Conservation (phyloP, 2,329 filamentous ascomycete genomes). For the Botrytis hyacinthi region DNA sequence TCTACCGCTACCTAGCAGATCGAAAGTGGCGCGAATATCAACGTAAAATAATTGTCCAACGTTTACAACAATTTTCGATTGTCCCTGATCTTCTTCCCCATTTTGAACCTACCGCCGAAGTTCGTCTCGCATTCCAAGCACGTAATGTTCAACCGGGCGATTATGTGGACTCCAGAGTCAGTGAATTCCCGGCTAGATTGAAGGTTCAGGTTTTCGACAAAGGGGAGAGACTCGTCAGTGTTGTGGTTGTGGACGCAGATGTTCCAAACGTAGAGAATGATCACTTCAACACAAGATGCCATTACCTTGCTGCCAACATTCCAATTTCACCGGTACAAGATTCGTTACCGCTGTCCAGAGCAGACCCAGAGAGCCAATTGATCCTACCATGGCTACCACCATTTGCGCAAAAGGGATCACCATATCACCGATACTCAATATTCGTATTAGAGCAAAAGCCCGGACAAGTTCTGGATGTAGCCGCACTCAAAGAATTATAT, state of each 20-base stretch:
- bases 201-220: conserved; percentile 82
- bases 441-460: conserved; percentile 79
- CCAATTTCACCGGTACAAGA: conserved; percentile 59
- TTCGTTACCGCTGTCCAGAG: conserved; percentile 62
- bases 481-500: conserved; percentile 54
- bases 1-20: conserved; percentile 88
- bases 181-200: conserved; percentile 71
- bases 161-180: conserved; percentile 71
- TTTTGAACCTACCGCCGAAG: conserved; percentile 74
- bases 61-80: conserved; percentile 81
- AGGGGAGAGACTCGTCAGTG: conserved; percentile 76
- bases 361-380: conserved; percentile 60
- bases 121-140: conserved; percentile 76
- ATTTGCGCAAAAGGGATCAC: conserved; percentile 82
- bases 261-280: conserved; percentile 77
- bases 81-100: conserved; percentile 83
- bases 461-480: conserved; percentile 57
- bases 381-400: conserved; percentile 80
- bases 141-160: conserved; percentile 71
- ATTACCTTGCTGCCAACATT: conserved; percentile 79
- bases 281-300: conserved; percentile 75
- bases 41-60: conserved; percentile 75
- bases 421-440: conserved; percentile 85
- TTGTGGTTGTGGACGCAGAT: conserved; percentile 86
- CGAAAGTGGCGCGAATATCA: conserved; percentile 85